phyloP scores from a whole-genome alignment of 345 rosid genomes.

The Hypericum perforatum region DNA sequence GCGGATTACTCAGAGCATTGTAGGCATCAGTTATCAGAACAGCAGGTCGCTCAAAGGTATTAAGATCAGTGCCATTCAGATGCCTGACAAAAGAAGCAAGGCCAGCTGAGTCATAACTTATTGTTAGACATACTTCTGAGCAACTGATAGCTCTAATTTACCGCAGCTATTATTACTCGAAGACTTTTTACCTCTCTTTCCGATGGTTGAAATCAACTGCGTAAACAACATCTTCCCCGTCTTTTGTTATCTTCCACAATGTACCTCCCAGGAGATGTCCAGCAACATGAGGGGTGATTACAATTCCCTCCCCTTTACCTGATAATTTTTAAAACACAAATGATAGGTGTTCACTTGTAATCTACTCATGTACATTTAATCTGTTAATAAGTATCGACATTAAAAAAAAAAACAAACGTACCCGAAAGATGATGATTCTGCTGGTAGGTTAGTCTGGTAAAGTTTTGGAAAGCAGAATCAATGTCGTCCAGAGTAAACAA shows the following conservation, averaged over 20 bases:
- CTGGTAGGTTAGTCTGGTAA: constrained; percentile 78
- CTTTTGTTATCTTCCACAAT: constrained; percentile 93
- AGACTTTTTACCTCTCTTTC: constrained; percentile 60
- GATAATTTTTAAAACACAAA: not conserved
- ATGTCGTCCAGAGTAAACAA: constrained; percentile 84
- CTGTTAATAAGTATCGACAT: not conserved
- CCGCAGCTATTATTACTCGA: constrained; percentile 8
- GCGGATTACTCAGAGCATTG: constrained; percentile 78
- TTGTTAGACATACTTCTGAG: not conserved
- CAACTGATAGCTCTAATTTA: constrained; percentile 1
- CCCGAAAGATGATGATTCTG: constrained; percentile 86
- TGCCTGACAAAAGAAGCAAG: constrained; percentile 48
- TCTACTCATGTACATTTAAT: not conserved
- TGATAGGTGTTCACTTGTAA: not conserved
- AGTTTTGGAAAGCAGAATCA: constrained; percentile 79
- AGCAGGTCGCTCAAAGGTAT: constrained; percentile 90
- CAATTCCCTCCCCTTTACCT: constrained; percentile 99
- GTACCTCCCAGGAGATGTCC: constrained; percentile 97
- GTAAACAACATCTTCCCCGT: constrained; percentile 94
- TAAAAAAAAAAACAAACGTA: constrained; percentile 15
- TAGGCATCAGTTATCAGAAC: constrained; percentile 92
- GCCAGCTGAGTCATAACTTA: constrained; percentile 2
- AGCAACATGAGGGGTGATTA: constrained; percentile 87
- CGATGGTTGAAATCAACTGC: constrained; percentile 97
- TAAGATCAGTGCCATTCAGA: constrained; percentile 90